Percentiles rank a stretch among this genome's conserved stretches.
Conservation (phyloP, 2,329 filamentous ascomycete genomes). For the Colletotrichum destructivum region DNA sequence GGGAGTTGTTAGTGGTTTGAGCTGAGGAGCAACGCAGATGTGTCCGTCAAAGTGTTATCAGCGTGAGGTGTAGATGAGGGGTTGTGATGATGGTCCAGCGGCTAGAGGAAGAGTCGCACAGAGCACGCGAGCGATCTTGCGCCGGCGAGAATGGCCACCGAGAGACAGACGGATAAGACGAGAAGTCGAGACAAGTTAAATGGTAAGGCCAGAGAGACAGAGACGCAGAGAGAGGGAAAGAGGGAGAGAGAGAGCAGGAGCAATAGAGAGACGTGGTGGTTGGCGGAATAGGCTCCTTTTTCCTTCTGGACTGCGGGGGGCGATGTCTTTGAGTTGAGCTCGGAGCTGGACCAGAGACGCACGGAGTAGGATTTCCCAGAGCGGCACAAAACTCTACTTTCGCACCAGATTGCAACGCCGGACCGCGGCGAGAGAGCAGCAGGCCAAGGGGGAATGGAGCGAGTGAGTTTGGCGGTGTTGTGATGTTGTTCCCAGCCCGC, state of each 20-base stretch:
- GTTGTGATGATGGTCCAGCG: background rate
- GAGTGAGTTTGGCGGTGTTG: background rate
- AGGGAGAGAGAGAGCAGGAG: slow-evolving; percentile 40
- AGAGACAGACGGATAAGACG: slow-evolving; percentile 5
- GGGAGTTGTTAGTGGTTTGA: slow-evolving; percentile 20
- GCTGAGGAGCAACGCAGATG: slow-evolving; percentile 2
- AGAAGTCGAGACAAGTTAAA: slow-evolving; percentile 39
- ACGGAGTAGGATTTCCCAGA: slow-evolving; percentile 14
- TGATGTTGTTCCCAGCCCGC: background rate
- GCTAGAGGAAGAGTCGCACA: slow-evolving; percentile 12
- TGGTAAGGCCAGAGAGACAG: no score
- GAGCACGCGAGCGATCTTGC: background rate
- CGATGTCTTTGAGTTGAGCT: slow-evolving; percentile 31
- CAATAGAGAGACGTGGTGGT: slow-evolving; percentile 36
- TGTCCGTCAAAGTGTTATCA: background rate
- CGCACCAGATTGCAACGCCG: slow-evolving; percentile 30
- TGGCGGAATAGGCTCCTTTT: slow-evolving; percentile 38
- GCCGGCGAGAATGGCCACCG: background rate
- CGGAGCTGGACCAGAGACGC: slow-evolving; percentile 30
- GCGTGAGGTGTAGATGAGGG: slow-evolving; percentile 2
- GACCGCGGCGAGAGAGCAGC: background rate
- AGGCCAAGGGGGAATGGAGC: no score
- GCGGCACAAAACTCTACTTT: slow-evolving; percentile 30
- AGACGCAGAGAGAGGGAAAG: slow-evolving; percentile 43
- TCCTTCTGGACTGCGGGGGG: slow-evolving; percentile 24